Evolutionary conservation across 306 rosid genomes (phyloP).

Genomic region (Calophaca sinica): DNA sequence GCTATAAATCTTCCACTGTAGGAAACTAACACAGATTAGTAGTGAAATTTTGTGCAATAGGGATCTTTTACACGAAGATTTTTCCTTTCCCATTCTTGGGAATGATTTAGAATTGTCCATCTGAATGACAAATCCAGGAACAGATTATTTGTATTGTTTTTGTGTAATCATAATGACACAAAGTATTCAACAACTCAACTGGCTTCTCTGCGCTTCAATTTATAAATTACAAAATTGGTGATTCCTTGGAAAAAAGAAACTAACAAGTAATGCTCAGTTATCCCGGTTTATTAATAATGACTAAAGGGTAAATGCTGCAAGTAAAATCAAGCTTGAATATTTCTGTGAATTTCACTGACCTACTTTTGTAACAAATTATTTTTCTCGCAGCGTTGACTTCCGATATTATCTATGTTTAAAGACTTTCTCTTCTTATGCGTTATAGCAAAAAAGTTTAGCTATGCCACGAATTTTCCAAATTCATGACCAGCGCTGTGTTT

Average conservation of each 20-base stretch:
- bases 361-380: no score
- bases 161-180: conserved; percentile 27
- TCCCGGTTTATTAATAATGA: background rate
- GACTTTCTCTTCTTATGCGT: no score
- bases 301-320: background rate
- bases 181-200: conserved; percentile 3
- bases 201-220: background rate
- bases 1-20: background rate
- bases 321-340: background rate
- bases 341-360: background rate
- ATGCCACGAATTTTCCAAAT: no score
- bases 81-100: conserved; percentile 5
- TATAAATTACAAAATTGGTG: background rate
- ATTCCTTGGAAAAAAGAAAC: background rate
- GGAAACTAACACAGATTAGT: background rate
- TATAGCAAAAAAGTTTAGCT: no score
- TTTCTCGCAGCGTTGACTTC: no score
- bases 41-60: background rate
- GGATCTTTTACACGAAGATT: background rate
- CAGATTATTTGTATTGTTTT: background rate
- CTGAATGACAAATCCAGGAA: background rate
- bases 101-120: conserved; percentile 1
- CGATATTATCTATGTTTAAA: no score
- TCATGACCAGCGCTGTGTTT: no score
- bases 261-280: background rate